These are phyloP conservation scores for Hymenoscyphus linearis DNA, from an alignment of 2,329 filamentous ascomycete genomes.

Conservation along the genomic window DNA sequence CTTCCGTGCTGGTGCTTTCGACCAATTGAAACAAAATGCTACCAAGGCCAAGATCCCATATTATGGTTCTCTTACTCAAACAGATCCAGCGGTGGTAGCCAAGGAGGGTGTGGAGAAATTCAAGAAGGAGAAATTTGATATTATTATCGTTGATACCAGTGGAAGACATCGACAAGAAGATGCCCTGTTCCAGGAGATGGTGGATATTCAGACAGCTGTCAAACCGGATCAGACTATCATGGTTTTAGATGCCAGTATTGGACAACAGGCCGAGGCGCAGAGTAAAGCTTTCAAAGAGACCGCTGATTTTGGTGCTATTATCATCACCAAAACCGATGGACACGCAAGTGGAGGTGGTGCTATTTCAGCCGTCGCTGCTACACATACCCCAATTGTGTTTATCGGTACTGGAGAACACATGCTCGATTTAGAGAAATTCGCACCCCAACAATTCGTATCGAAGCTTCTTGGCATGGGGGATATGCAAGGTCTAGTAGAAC, in stretches of 20 bases:
- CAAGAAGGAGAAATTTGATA: constrained; percentile 96
- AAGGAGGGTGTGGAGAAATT: constrained; percentile 97
- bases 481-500: constrained; percentile 89
- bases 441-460: constrained; percentile 85
- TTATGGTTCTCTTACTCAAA: constrained; percentile 94
- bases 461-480: constrained; percentile 97
- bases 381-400: constrained; percentile 94
- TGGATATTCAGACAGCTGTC: constrained; percentile 88
- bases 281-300: constrained; percentile 96
- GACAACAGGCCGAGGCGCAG: constrained; percentile 91
- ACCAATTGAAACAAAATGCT: constrained; percentile 97
- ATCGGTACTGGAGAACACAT: constrained; percentile 97
- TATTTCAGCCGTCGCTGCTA: constrained; percentile 94
- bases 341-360: constrained; percentile 93
- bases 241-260: constrained; percentile 94
- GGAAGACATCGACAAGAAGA: constrained; percentile 92
- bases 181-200: constrained; percentile 95
- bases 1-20: constrained; percentile 96
- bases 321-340: constrained; percentile 98
- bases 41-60: constrained; percentile 99
- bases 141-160: constrained; percentile 97
- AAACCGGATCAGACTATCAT: constrained; percentile 95
- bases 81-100: constrained; percentile 88
- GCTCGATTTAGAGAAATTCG: constrained; percentile 88
- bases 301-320: constrained; percentile 94